Percentiles rank a stretch among this genome's conserved stretches.
These are phyloP conservation scores for Herpetomonas samuelpessoai DNA, from an alignment of 208 protist genomes.

Conservation along the genomic window DNA sequence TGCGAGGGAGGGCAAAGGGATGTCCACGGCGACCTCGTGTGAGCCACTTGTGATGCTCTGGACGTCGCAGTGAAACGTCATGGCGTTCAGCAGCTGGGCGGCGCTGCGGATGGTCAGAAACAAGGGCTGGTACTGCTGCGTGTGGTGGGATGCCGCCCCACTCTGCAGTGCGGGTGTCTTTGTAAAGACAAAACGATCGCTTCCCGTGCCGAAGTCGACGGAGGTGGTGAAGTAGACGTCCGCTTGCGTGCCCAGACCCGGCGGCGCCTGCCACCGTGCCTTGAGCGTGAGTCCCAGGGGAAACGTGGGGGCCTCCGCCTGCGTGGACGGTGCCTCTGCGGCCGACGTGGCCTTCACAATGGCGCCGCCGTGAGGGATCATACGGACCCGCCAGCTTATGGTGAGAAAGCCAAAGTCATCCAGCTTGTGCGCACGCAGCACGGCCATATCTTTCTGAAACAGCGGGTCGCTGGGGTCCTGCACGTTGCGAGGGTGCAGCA, in stretches of 20 bases:
- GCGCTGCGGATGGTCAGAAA: constrained; percentile 24
- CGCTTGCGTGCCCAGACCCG: constrained; percentile 28
- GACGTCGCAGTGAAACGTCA: constrained; percentile 65
- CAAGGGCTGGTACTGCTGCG: background rate
- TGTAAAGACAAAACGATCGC: constrained; percentile 41
- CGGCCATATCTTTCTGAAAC: constrained; percentile 48
- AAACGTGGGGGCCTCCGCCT: constrained; percentile 23
- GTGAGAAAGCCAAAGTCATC: constrained; percentile 85
- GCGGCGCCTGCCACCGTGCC: constrained; percentile 61
- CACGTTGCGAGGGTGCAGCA: constrained; percentile 74
- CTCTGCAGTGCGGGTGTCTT: background rate
- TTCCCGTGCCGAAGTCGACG: constrained; percentile 64
- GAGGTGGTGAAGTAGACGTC: constrained; percentile 60
- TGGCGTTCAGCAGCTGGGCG: constrained; percentile 23
- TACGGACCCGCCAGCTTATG: constrained; percentile 61
- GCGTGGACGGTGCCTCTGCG: background rate
- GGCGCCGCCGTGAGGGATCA: constrained; percentile 68
- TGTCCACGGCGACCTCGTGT: constrained; percentile 45
- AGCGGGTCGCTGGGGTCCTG: constrained; percentile 55
- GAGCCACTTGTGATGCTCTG: constrained; percentile 39
- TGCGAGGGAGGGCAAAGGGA: constrained; percentile 59
- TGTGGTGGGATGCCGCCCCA: background rate
- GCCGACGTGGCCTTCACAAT: constrained; percentile 22
- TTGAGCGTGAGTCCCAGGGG: constrained; percentile 74
- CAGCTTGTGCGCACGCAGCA: constrained; percentile 39